These are phyloP conservation scores for Actinomucor elegans DNA, from an alignment of 371 early-diverging fungal genomes.

Conservation along the genomic window DNA sequence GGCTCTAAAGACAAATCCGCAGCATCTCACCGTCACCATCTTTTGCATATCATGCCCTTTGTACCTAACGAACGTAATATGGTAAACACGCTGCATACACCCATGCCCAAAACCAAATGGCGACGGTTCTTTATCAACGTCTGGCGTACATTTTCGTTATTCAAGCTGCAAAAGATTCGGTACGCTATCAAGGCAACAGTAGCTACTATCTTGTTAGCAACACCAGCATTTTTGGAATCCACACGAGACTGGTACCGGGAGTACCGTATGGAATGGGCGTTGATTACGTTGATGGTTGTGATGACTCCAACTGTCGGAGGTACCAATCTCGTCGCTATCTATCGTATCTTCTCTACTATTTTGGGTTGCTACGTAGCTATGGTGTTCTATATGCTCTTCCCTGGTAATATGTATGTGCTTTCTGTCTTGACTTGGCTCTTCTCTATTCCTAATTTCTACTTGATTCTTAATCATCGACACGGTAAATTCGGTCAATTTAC, in stretches of 20 bases:
- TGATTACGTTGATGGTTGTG: constrained; percentile 78
- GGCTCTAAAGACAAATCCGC: background rate
- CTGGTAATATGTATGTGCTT: constrained; percentile 49
- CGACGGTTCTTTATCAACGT: constrained; percentile 54
- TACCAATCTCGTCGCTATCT: constrained; percentile 70
- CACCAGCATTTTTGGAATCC: constrained; percentile 68
- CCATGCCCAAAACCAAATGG: constrained; percentile 53
- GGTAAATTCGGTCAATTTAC: constrained; percentile 79
- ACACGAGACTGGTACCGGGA: constrained; percentile 58
- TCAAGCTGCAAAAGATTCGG: constrained; percentile 63
- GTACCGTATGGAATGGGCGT: constrained; percentile 82
- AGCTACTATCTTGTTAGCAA: constrained; percentile 55
- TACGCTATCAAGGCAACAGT: constrained; percentile 76
- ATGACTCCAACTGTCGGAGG: constrained; percentile 91
- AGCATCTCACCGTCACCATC: background rate
- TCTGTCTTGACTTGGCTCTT: constrained; percentile 66
- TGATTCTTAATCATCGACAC: constrained; percentile 70
- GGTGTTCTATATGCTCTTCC: constrained; percentile 57
- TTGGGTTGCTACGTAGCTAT: constrained; percentile 67
- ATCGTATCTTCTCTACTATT: constrained; percentile 76
- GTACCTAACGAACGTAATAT: constrained; percentile 55
- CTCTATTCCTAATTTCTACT: constrained; percentile 69
- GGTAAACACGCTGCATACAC: constrained; percentile 66
- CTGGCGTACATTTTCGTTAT: constrained; percentile 64
- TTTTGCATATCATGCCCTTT: constrained; percentile 18